phyloP scores from a whole-genome alignment of 1,284 basidiomycete genomes.

The Rhodofomes roseus region DNA sequence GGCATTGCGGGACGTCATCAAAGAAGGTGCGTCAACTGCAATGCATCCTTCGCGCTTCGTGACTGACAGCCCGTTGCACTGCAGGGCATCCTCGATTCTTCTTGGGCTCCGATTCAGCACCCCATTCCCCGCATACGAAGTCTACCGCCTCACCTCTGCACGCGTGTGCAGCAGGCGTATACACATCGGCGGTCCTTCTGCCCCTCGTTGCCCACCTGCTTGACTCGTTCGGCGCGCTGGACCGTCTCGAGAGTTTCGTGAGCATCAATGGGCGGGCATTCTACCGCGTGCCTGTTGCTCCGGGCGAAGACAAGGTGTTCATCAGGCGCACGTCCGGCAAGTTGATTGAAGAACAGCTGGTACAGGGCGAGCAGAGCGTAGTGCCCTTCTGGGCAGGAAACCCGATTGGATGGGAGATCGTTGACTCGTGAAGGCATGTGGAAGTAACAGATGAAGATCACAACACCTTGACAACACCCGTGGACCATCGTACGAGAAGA shows the following conservation, averaged over 20 bases:
- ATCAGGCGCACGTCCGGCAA: conserved; percentile 37
- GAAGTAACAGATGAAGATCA: not conserved
- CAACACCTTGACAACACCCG: not conserved
- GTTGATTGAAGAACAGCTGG: conserved; percentile 51
- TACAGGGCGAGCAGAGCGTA: conserved; percentile 54
- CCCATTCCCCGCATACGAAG: conserved; percentile 85
- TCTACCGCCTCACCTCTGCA: conserved; percentile 69
- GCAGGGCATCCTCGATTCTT: conserved; percentile 94
- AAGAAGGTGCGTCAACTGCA: conserved; percentile 50
- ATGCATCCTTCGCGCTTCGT: not conserved
- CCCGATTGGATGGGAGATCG: conserved; percentile 80
- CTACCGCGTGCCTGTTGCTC: conserved; percentile 51
- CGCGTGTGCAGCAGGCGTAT: conserved; percentile 90
- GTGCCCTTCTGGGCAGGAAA: conserved; percentile 94
- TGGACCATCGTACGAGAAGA: not conserved
- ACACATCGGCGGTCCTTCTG: conserved; percentile 88
- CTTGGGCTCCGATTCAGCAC: conserved; percentile 96
- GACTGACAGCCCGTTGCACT: not conserved
- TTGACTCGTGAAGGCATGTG: conserved; percentile 7
- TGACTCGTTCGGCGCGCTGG: conserved; percentile 83
- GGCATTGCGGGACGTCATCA: conserved; percentile 81
- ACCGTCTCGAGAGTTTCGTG: conserved; percentile 77
- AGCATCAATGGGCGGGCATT: conserved; percentile 77
- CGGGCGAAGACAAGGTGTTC: conserved; percentile 26
- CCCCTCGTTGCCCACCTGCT: conserved; percentile 83